Percentiles rank a stretch among this genome's conserved stretches.
Evolutionary conservation across 208 protist genomes (phyloP).

Genomic region (Leishmania guyanensis): DNA sequence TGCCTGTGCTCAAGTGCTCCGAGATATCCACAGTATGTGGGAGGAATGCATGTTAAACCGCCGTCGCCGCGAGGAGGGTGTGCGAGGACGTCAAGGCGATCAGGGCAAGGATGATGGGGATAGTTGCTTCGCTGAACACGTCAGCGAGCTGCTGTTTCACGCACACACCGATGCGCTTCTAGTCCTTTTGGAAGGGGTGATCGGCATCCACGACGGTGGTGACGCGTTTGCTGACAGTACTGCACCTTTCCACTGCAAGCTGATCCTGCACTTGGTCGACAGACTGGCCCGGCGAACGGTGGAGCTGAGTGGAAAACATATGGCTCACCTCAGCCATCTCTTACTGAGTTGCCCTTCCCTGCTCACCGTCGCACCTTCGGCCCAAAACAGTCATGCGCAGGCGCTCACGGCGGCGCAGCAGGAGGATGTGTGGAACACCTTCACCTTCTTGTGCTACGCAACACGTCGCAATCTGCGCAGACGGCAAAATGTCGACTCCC

Average conservation of each 20-base stretch:
- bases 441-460: conserved; percentile 31
- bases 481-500: conserved; percentile 19
- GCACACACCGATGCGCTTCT: conserved; percentile 53
- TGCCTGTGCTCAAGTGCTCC: not conserved
- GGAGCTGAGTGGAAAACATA: conserved; percentile 17
- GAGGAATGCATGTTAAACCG: not conserved
- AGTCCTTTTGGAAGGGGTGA: conserved; percentile 42
- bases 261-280: conserved; percentile 10
- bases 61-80: not conserved
- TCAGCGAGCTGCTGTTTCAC: not conserved
- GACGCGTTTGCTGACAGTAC: not conserved
- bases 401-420: not conserved
- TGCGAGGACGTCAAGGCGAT: not conserved
- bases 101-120: not conserved
- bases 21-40: not conserved
- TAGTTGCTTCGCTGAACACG: not conserved
- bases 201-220: not conserved
- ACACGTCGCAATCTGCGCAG: conserved; percentile 32
- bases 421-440: conserved; percentile 12
- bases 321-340: conserved; percentile 26
- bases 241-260: not conserved
- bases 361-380: not conserved
- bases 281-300: not conserved
- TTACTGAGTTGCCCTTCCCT: conserved; percentile 5
- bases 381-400: not conserved